Evolutionary conservation across 805 yeast species (phyloP).

Genomic region (Wickerhamiella occidentalis): DNA sequence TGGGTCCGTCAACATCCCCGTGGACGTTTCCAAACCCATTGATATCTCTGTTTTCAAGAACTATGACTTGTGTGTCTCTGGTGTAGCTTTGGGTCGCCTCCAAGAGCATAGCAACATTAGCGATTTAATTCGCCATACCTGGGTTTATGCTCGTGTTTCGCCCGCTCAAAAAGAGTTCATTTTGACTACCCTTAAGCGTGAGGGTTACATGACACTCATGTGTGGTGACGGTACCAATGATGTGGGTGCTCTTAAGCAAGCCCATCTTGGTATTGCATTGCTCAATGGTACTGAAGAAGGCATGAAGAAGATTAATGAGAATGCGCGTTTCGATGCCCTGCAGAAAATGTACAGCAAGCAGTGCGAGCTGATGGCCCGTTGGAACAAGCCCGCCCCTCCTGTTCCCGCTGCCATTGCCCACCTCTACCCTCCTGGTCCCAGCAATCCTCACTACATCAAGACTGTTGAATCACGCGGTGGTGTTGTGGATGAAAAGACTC

Average conservation of each 20-base stretch:
- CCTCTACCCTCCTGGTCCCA: constrained; percentile 89
- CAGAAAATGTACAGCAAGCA: constrained; percentile 73
- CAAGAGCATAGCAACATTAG: constrained; percentile 52
- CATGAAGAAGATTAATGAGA: constrained; percentile 76
- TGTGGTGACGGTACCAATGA: constrained; percentile 99
- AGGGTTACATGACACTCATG: constrained; percentile 91
- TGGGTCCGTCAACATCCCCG: constrained; percentile 60
- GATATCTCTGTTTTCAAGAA: constrained; percentile 45
- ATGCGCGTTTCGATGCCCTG: constrained; percentile 52
- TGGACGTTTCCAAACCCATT: constrained; percentile 46
- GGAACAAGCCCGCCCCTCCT: constrained; percentile 65
- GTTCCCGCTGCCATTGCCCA: constrained; percentile 86
- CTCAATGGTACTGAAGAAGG: constrained; percentile 94
- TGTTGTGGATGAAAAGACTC: constrained; percentile 46
- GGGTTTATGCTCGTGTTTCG: constrained; percentile 97
- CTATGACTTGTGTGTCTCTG: constrained; percentile 84
- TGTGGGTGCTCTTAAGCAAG: constrained; percentile 98
- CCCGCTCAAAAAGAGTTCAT: constrained; percentile 92
- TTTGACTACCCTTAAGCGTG: constrained; percentile 64
- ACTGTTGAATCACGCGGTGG: constrained; percentile 81
- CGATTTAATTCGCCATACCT: constrained; percentile 70
- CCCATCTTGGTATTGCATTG: constrained; percentile 96
- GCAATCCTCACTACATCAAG: constrained; percentile 74
- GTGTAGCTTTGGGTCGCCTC: constrained; percentile 67
- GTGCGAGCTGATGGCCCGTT: constrained; percentile 58